Percentiles rank a stretch among this genome's conserved stretches.
Conservation (phyloP, 2,329 filamentous ascomycete species). For the Coniochaeta hoffmannii region DNA sequence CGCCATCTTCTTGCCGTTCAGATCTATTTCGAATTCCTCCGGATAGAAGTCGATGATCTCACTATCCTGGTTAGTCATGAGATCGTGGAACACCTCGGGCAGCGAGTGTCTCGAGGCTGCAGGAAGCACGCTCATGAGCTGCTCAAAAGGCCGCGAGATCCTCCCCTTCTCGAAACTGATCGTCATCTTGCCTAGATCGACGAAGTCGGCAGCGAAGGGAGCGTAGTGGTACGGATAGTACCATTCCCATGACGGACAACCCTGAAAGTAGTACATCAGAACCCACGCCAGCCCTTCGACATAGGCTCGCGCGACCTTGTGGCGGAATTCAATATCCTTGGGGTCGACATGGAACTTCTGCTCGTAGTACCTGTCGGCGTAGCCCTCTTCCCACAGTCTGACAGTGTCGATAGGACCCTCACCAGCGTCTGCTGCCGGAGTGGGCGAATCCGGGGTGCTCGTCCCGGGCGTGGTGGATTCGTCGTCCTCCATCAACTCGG, state of each 20-base stretch:
- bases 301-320: slow-evolving; percentile 84
- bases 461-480: slow-evolving; percentile 51
- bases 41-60: slow-evolving; percentile 98
- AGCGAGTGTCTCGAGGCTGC: slow-evolving; percentile 89
- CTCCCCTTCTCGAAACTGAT: slow-evolving; percentile 77
- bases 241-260: slow-evolving; percentile 98
- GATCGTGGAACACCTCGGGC: slow-evolving; percentile 75
- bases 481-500: slow-evolving; percentile 57
- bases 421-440: slow-evolving; percentile 42
- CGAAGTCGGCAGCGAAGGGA: slow-evolving; percentile 93
- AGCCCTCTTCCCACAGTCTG: slow-evolving; percentile 89
- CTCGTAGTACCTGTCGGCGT: slow-evolving; percentile 92
- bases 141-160: slow-evolving; percentile 88
- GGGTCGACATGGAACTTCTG: slow-evolving; percentile 88
- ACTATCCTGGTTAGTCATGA: slow-evolving; percentile 85
- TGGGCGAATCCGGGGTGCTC: slow-evolving; percentile 35
- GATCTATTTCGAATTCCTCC: slow-evolving; percentile 82
- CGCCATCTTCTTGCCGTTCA: slow-evolving; percentile 97
- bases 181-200: slow-evolving; percentile 69
- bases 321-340: slow-evolving; percentile 76
- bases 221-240: slow-evolving; percentile 99
- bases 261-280: slow-evolving; percentile 93
- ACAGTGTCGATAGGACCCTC: slow-evolving; percentile 72
- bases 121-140: slow-evolving; percentile 95
- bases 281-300: slow-evolving; percentile 95